These are phyloP conservation scores for Didymella pomorum DNA, from an alignment of 2,329 filamentous ascomycete genomes.

Conservation along the genomic window DNA sequence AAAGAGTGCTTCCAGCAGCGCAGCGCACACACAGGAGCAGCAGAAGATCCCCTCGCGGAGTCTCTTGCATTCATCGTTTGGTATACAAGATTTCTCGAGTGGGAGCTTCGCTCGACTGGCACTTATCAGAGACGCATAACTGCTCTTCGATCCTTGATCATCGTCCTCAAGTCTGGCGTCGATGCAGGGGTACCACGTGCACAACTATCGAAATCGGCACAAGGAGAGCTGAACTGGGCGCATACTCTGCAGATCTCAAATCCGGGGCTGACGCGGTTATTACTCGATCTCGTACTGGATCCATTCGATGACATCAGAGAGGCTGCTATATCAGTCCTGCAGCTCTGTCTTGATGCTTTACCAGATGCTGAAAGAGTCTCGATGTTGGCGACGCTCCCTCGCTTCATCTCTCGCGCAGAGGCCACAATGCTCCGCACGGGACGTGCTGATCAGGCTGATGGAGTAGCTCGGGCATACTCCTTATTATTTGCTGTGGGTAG, in stretches of 20 bases:
- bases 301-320: slow-evolving; percentile 91
- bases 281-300: slow-evolving; percentile 84
- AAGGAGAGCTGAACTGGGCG: slow-evolving; percentile 60
- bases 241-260: slow-evolving; percentile 57
- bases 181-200: slow-evolving; percentile 57
- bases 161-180: slow-evolving; percentile 74
- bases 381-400: slow-evolving; percentile 28
- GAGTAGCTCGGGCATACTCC: slow-evolving; percentile 79
- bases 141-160: slow-evolving; percentile 73
- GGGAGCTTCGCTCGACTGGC: slow-evolving; percentile 78
- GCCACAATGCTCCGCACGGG: slow-evolving; percentile 72
- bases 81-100: slow-evolving; percentile 75
- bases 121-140: slow-evolving; percentile 92
- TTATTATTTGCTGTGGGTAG: slow-evolving; percentile 68
- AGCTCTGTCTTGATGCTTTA: slow-evolving; percentile 39
- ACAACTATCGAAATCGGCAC: slow-evolving; percentile 57
- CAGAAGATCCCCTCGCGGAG: slow-evolving; percentile 51
- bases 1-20: slow-evolving; percentile 13
- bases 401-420: slow-evolving; percentile 54
- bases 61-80: slow-evolving; percentile 74
- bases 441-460: slow-evolving; percentile 90
- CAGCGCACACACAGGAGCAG: background rate
- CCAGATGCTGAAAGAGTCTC: slow-evolving; percentile 22
- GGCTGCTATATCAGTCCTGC: slow-evolving; percentile 57
- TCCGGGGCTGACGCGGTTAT: slow-evolving; percentile 61